phyloP scores from a whole-genome alignment of 2,329 filamentous ascomycete species.

The Chalaropsis thielavioides region DNA sequence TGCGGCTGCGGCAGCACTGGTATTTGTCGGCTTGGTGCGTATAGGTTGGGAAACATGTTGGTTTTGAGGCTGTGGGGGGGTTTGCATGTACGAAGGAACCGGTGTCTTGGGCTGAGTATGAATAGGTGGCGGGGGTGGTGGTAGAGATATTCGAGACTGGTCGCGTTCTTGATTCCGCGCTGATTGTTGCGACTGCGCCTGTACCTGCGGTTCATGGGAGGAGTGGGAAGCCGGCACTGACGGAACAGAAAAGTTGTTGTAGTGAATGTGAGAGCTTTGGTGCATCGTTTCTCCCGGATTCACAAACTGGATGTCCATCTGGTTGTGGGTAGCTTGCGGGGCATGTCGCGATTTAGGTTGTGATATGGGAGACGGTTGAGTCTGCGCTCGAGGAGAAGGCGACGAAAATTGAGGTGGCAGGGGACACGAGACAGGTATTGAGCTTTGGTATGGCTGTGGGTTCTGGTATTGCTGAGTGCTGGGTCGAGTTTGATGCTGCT shows the following conservation, averaged over 20 bases:
- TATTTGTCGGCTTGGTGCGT: constrained; percentile 27
- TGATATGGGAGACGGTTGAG: constrained; percentile 15
- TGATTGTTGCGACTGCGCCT: background rate
- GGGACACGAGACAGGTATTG: constrained; percentile 10
- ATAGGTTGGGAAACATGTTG: constrained; percentile 21
- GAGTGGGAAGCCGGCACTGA: background rate
- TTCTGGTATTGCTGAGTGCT: background rate
- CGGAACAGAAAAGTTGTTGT: background rate
- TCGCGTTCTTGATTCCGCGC: constrained; percentile 27
- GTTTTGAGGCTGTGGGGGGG: constrained; percentile 20
- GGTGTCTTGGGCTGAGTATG: constrained; percentile 16
- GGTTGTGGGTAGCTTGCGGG: constrained; percentile 19
- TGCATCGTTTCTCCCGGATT: constrained; percentile 15
- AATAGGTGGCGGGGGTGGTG: constrained; percentile 22
- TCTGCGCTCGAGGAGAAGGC: constrained; percentile 19
- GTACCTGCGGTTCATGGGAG: background rate
- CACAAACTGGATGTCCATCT: constrained; percentile 17
- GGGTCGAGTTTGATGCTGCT: constrained; percentile 11
- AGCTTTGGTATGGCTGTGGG: constrained; percentile 10
- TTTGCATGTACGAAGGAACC: constrained; percentile 11
- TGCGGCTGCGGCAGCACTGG: background rate
- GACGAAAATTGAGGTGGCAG: constrained; percentile 19
- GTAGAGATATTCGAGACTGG: constrained; percentile 25
- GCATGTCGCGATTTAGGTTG: constrained; percentile 6
- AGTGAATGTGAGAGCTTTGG: constrained; percentile 6